A percentile compares a stretch with the other conserved stretches of the same genome.
Conservation (phyloP, 257 asterid species). For the Apocynum venetum region DNA sequence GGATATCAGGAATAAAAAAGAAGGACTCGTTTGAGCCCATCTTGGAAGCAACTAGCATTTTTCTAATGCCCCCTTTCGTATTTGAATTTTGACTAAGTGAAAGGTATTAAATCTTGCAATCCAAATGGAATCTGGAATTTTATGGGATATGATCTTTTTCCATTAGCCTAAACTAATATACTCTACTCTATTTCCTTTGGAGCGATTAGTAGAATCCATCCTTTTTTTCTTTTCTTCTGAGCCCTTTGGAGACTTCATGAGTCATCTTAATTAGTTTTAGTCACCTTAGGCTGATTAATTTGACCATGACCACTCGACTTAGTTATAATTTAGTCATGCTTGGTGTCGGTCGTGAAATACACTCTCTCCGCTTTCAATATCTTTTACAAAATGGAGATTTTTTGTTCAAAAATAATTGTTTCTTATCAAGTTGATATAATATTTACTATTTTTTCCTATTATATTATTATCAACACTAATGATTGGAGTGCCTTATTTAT, state of each 20-base stretch:
- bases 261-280: conserved; percentile 14
- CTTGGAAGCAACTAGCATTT: too few species aligned
- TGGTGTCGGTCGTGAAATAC: neutral
- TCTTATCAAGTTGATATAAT: too few species aligned
- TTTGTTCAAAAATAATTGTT: too few species aligned
- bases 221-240: neutral
- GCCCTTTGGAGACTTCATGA: conserved; percentile 19
- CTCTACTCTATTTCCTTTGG: conserved; percentile 21
- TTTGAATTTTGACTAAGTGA: conserved; percentile 22
- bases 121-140: conserved; percentile 47
- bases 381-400: too few species aligned
- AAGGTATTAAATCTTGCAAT: conserved; percentile 43
- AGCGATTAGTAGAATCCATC: conserved; percentile 17
- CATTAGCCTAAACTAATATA: conserved; percentile 31
- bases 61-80: neutral
- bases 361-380: too few species aligned
- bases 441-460: too few species aligned
- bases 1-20: conserved; percentile 23
- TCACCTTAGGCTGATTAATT: neutral
- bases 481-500: too few species aligned
- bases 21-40: neutral
- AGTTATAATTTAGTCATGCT: neutral
- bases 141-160: conserved; percentile 25
- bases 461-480: too few species aligned
- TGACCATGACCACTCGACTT: neutral